Evolutionary conservation across 805 yeast genomes (phyloP), one percentile per base, ranked within the genome.

Genomic region (Kazachstania kunashirensis): DNA sequence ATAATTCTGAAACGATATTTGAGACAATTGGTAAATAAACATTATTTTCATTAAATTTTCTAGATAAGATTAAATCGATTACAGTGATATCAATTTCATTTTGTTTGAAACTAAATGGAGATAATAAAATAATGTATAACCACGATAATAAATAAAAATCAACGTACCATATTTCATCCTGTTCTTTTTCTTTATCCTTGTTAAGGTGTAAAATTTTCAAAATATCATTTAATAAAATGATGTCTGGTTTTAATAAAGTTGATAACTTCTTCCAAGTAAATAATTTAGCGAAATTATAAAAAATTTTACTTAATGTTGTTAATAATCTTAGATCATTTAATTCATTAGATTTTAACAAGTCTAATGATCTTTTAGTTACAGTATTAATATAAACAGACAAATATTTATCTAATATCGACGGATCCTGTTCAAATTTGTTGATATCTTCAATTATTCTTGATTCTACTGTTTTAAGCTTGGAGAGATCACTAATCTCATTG

Each of bases 91-190:
- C 47, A 2, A 52, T 36, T 1, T 48, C 43, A 21, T 40, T 28
- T 4, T 70, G 53, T 0, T 55, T 57, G 18, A 88, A 60, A 2
- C 73, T 68, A 50, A 88, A 86, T 0, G 97, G 96, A 0, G 78
- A 73, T n/a, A 82, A 60, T 0, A 77, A 69, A 16, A 86, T 59
- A 8, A 79, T 73, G 0, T 79, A 69, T 8, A 84, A 65, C 95
- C 95, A 88, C 3, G 81, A 61, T 7, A 85, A 56, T 29, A 76
- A 50, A 9, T 78, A 56, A 39, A 63, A 77, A 24, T 60, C 51
- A 21, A 63, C 63, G 33, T 68, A 64, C 83, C 80, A 75, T 6
- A 43, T 26, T 5, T 16, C 19, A 5, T 23, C 14, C 5, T 21
- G 25, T 3, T 5, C 2, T n/a, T 33, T 31, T 5, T 34, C 36